Base-by-base conservation (phyloP, 2,329 filamentous ascomycete species). In the Fusarium sp. region DNA sequence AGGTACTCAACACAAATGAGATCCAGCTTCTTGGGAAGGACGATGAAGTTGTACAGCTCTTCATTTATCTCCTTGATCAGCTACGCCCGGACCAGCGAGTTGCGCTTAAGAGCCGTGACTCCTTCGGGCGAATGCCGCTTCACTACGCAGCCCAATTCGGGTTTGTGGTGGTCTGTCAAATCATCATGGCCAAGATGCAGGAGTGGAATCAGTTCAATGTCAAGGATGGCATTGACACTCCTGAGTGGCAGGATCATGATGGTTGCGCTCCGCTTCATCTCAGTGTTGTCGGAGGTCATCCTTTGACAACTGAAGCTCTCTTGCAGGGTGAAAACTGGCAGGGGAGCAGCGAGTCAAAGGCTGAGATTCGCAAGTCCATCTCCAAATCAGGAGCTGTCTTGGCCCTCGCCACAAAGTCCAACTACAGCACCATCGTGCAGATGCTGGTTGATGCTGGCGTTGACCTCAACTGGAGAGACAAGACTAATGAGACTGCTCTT, bases 111-210 rank as follows among this genome's bases (percentile, higher is more conserved):
- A 89, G 90, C 14, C 91, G 89, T 68, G 96, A 98, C 83, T 88
- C 91, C 0, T 93, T 96, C 69, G 95, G 95, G 4, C 93, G 96
- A 6, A 88, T 96, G 16, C 95, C 96, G 2, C 87, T 98, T 13
- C 96, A 98, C 81, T 98, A 98, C 80, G 95, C 95, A 4, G 96
- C 97, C 0, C 95, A 98, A 81, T 98, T 97, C 80, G 97, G 97
- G 3, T 95, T 98, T 77, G 94, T 97, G 5, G 90, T 95, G n/a
- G 92, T 98, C 11, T 98, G 95, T 80, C 90, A 97, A 80, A 88
- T 95, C 27, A 89, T 98, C 75, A 95, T 98, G 85, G 91, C 92
- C 73, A 92, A 93, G 78, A 95, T 99, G 92, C 94, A 96, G 80
- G 89, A 92, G 27, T 98, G 96, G 96, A 90, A 90, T 18, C 92